Evolutionary conservation across 1,284 basidiomycete species (phyloP).

Genomic region (Malassezia psittaci): DNA sequence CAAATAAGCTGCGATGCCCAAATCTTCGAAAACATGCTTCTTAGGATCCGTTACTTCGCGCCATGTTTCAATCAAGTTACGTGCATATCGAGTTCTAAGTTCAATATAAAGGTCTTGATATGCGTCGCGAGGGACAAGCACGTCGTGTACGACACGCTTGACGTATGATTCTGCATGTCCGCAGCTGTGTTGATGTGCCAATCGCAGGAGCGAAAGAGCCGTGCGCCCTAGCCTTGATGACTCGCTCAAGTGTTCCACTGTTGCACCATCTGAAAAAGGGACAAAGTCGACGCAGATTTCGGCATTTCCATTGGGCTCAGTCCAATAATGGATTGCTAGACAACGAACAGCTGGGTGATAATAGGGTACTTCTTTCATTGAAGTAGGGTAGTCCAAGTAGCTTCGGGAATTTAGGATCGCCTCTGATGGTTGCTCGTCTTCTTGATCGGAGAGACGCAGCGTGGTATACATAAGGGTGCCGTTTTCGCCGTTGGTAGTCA

Average conservation of each 20-base stretch:
- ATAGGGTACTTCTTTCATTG: conserved; percentile 29
- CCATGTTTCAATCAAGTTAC: conserved; percentile 53
- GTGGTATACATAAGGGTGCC: conserved; percentile 15
- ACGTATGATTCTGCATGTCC: conserved; percentile 68
- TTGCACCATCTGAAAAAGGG: conserved; percentile 7
- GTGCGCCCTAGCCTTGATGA: conserved; percentile 66
- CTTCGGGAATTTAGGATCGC: not conserved
- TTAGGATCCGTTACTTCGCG: conserved; percentile 67
- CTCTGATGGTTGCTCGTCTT: not conserved
- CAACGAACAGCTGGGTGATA: conserved; percentile 43
- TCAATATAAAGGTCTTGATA: conserved; percentile 83
- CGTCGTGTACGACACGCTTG: conserved; percentile 77
- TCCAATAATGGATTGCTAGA: conserved; percentile 29
- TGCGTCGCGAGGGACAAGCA: conserved; percentile 61
- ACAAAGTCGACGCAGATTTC: conserved; percentile 13
- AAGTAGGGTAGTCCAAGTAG: not conserved
- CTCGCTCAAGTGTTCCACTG: conserved; percentile 1
- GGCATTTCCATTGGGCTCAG: not conserved
- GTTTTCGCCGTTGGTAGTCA: not conserved
- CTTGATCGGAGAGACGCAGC: conserved; percentile 10
- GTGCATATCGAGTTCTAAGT: conserved; percentile 67
- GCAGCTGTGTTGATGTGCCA: conserved; percentile 73
- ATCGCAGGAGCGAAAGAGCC: conserved; percentile 66
- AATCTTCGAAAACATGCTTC: conserved; percentile 78
- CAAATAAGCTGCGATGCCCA: conserved; percentile 81